Evolutionary conservation across 2,329 filamentous ascomycete genomes (phyloP).

Genomic region (Exophiala sp.): DNA sequence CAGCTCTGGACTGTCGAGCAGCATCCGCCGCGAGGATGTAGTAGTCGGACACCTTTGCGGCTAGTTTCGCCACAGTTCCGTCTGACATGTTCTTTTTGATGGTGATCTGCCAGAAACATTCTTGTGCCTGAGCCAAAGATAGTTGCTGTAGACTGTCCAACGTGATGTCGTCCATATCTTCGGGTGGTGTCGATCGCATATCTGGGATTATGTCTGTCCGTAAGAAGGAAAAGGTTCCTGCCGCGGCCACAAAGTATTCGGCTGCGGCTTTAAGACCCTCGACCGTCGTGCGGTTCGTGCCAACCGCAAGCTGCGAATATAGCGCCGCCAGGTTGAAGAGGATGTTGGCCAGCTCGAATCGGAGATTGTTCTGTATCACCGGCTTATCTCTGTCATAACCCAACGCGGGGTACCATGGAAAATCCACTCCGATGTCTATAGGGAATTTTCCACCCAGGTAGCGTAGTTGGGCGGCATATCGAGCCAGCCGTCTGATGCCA

Average conservation of each 20-base stretch:
- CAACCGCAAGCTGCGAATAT: constrained; percentile 84
- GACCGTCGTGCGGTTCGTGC: constrained; percentile 67
- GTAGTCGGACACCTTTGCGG: constrained; percentile 83
- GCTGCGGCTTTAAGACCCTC: constrained; percentile 84
- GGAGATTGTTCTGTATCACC: constrained; percentile 60
- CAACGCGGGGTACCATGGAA: constrained; percentile 90
- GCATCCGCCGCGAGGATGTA: constrained; percentile 80
- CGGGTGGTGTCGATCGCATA: constrained; percentile 73
- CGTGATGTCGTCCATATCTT: constrained; percentile 90
- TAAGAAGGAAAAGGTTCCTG: constrained; percentile 75
- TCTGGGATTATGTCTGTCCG: constrained; percentile 73
- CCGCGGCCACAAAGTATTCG: constrained; percentile 81
- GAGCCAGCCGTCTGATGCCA: constrained; percentile 79
- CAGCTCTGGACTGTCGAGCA: constrained; percentile 79
- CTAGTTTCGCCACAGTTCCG: constrained; percentile 81
- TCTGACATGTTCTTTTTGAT: constrained; percentile 93
- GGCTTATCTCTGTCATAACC: constrained; percentile 66
- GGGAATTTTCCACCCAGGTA: constrained; percentile 96
- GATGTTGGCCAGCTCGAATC: constrained; percentile 84
- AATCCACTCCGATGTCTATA: constrained; percentile 82
- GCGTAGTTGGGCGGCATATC: constrained; percentile 84
- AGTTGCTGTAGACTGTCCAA: constrained; percentile 77
- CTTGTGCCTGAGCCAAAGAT: constrained; percentile 85
- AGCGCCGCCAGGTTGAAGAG: constrained; percentile 89
- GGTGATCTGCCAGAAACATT: constrained; percentile 97